Percentiles rank a stretch among this genome's conserved stretches.
Conservation (phyloP, 2,329 filamentous ascomycete species). For the Verticillium alfalfae region DNA sequence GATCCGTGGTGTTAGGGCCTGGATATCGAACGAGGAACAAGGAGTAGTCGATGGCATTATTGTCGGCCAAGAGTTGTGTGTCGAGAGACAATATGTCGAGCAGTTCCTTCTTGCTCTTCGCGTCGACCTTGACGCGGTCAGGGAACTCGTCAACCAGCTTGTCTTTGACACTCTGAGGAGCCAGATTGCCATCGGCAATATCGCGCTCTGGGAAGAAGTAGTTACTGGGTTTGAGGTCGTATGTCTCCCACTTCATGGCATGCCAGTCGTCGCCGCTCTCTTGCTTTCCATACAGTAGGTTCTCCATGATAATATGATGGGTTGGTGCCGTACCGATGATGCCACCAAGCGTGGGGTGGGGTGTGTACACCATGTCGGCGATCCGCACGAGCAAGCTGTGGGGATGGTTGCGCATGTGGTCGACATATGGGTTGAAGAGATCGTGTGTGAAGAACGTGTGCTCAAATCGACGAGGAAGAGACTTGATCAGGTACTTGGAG, state of each 20-base stretch:
- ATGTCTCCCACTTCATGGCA: conserved; percentile 57
- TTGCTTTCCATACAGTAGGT: conserved; percentile 58
- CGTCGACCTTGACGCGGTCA: conserved; percentile 56
- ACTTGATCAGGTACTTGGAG: conserved; percentile 65
- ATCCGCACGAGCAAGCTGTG: conserved; percentile 64
- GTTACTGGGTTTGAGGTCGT: conserved; percentile 67
- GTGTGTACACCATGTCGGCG: conserved; percentile 60
- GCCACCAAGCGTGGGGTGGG: conserved; percentile 51
- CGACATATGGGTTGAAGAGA: conserved; percentile 57
- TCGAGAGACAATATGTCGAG: conserved; percentile 52
- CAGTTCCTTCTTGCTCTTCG: conserved; percentile 50
- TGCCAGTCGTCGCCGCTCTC: conserved; percentile 28
- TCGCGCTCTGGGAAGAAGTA: conserved; percentile 76
- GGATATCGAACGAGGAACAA: conserved; percentile 59
- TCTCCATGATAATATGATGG: conserved; percentile 76
- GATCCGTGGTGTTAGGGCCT: conserved; percentile 7
- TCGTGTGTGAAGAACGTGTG: conserved; percentile 65
- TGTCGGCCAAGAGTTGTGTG: conserved; percentile 54
- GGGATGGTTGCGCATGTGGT: conserved; percentile 56
- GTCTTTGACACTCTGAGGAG: conserved; percentile 59
- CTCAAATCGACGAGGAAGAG: conserved; percentile 63
- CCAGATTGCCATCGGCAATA: conserved; percentile 57
- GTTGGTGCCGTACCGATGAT: conserved; percentile 56
- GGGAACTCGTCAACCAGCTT: conserved; percentile 63
- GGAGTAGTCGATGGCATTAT: conserved; percentile 70